phyloP scores from a whole-genome alignment of 495 filamentous ascomycete genomes.

The Penicillium soppii region DNA sequence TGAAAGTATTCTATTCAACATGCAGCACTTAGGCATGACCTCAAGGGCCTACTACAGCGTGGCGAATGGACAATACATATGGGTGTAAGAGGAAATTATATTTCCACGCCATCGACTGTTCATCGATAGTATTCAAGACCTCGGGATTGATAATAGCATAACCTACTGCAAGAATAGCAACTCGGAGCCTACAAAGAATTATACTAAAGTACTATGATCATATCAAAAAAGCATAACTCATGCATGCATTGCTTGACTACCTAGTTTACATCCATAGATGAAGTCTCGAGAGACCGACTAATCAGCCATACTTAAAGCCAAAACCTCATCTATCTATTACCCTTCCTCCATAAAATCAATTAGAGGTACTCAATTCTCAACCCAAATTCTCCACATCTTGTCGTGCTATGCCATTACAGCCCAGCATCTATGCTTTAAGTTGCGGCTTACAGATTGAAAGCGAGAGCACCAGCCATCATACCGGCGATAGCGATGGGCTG shows the following conservation, averaged over 20 bases:
- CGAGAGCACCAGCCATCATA: constrained; percentile 21
- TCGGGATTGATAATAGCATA: too few relatives aligned
- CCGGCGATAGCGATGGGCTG: constrained; percentile 12
- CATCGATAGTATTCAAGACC: too few relatives aligned
- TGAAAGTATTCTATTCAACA: too few relatives aligned
- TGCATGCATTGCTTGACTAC: background rate
- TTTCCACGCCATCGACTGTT: too few relatives aligned
- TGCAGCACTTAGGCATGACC: too few relatives aligned
- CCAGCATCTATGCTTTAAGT: background rate
- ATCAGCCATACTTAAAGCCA: background rate
- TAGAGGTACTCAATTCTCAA: too few relatives aligned
- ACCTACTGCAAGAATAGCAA: too few relatives aligned
- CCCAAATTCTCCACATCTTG: background rate
- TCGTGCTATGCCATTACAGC: background rate
- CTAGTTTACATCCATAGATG: constrained; percentile 2
- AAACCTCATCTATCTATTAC: background rate
- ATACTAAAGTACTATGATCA: too few relatives aligned
- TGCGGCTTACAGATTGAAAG: constrained; percentile 18
- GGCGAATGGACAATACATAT: too few relatives aligned
- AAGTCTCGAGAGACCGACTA: background rate
- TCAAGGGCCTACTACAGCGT: too few relatives aligned
- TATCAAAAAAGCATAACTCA: background rate
- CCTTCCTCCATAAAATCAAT: background rate
- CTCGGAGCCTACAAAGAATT: too few relatives aligned
- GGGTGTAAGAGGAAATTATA: too few relatives aligned